Evolutionary conservation across 352 stramenopile genomes (phyloP).

Genomic region (Pelagophyceae sp.): DNA sequence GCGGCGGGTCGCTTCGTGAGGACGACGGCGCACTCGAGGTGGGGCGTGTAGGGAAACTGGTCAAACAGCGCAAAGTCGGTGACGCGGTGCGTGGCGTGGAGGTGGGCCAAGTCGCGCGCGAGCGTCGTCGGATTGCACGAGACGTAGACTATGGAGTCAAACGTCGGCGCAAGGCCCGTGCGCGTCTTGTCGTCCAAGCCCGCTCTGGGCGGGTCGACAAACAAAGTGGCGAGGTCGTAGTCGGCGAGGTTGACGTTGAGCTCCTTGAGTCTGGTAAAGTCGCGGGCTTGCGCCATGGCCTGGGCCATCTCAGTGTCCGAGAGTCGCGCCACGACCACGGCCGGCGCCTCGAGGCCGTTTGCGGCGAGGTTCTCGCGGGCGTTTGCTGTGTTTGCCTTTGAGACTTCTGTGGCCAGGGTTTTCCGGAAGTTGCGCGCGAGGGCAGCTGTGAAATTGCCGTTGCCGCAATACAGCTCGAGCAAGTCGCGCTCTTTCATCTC

Average conservation of each 20-base stretch:
- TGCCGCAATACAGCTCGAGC: slow-evolving; percentile 7
- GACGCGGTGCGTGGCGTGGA: background rate
- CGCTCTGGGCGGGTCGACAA: background rate
- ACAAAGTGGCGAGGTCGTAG: background rate
- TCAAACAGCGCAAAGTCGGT: background rate
- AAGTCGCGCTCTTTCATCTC: background rate
- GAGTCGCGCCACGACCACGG: background rate
- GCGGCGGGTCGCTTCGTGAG: background rate
- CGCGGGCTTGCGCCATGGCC: background rate
- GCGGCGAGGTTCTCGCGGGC: background rate
- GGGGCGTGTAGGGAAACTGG: slow-evolving; percentile 6
- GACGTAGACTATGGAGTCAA: background rate
- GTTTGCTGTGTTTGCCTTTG: background rate
- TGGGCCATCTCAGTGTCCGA: background rate
- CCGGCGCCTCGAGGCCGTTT: background rate
- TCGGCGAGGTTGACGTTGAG: background rate
- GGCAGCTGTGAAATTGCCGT: slow-evolving; percentile 6
- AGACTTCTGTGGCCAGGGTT: background rate
- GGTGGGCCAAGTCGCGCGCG: background rate
- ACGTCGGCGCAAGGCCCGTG: background rate
- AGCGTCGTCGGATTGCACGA: background rate
- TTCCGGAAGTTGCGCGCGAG: background rate
- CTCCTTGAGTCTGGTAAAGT: background rate
- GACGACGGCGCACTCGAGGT: background rate
- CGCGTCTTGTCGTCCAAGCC: background rate